phyloP scores from a whole-genome alignment of 495 filamentous ascomycete genomes.

The Xylaria longipes region DNA sequence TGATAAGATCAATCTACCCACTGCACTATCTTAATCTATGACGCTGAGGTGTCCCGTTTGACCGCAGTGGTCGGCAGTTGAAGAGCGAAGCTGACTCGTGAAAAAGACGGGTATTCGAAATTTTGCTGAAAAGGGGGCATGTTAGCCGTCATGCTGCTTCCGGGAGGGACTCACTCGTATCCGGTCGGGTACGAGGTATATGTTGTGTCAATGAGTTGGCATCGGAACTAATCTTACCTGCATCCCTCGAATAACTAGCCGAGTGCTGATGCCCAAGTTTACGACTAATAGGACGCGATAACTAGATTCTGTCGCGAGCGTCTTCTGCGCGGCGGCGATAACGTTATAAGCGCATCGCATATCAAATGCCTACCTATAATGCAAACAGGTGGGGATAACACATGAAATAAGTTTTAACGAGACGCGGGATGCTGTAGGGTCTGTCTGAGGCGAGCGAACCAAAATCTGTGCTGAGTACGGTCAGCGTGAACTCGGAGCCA shows the following conservation, averaged over 20 bases:
- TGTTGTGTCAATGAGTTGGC: background rate
- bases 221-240: slow-evolving; percentile 11
- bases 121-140: background rate
- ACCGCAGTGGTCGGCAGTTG: background rate
- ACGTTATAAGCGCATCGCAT: background rate
- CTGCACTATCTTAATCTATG: background rate
- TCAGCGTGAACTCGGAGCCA: slow-evolving; percentile 10
- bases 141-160: background rate
- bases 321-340: background rate
- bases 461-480: slow-evolving; percentile 7
- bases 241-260: background rate
- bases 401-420: background rate
- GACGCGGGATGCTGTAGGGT: background rate
- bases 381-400: background rate
- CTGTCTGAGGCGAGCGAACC: background rate
- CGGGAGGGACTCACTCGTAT: background rate
- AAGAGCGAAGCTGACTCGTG: background rate
- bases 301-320: background rate
- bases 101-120: background rate
- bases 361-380: background rate
- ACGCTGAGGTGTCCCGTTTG: background rate
- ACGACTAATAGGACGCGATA: background rate
- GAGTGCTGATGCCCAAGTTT: background rate
- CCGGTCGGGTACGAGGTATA: slow-evolving; percentile 1
- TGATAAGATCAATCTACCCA: background rate